Percentiles rank a stretch among this genome's conserved stretches.
Evolutionary conservation across 2,329 filamentous ascomycete genomes (phyloP).

Genomic region (Hypoxylon sp.): DNA sequence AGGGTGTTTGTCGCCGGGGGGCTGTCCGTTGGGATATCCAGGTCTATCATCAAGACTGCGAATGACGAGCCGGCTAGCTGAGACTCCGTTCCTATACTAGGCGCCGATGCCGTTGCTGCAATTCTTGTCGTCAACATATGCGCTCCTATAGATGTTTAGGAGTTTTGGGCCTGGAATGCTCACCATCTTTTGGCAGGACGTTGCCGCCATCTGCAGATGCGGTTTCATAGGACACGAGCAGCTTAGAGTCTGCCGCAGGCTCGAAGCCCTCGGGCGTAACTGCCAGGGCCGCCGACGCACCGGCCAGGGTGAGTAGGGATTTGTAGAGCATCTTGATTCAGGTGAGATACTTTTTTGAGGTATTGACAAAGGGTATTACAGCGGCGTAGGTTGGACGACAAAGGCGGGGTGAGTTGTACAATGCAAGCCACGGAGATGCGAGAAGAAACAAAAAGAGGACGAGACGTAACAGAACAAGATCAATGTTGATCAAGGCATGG

Average conservation of each 20-base stretch:
- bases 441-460: conserved; percentile 8
- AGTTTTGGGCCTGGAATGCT: not conserved
- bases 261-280: conserved; percentile 53
- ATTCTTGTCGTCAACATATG: conserved; percentile 19
- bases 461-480: conserved; percentile 5
- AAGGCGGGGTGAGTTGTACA: conserved; percentile 8
- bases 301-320: conserved; percentile 44
- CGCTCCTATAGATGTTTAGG: not conserved
- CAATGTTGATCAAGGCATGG: not conserved
- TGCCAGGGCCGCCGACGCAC: conserved; percentile 48
- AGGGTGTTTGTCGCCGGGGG: conserved; percentile 50
- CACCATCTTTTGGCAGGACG: conserved; percentile 50
- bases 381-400: conserved; percentile 35
- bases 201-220: conserved; percentile 50
- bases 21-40: conserved; percentile 56
- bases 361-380: too few relatives aligned
- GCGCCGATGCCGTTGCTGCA: conserved; percentile 45
- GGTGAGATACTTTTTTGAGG: not conserved
- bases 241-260: conserved; percentile 48
- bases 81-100: conserved; percentile 48
- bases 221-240: conserved; percentile 52
- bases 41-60: conserved; percentile 53
- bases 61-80: conserved; percentile 52
- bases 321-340: conserved; percentile 46
- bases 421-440: conserved; percentile 1